These are phyloP conservation scores for Sphaerosporella brunnea DNA, from an alignment of 495 filamentous ascomycete species.

Conservation along the genomic window DNA sequence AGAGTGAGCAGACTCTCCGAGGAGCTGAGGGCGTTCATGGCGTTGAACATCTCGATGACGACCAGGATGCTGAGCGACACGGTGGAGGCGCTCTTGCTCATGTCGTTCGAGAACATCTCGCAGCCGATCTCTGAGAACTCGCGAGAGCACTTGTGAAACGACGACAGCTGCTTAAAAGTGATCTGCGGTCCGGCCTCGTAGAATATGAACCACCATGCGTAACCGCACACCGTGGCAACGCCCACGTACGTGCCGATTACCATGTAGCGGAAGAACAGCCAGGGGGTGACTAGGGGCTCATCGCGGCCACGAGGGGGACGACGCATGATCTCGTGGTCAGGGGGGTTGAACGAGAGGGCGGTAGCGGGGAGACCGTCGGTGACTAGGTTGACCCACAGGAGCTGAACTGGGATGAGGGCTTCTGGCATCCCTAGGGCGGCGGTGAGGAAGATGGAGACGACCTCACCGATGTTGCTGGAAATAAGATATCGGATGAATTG, in stretches of 20 bases:
- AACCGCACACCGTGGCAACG: conserved; percentile 85
- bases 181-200: conserved; percentile 84
- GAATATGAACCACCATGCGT: conserved; percentile 99
- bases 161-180: conserved; percentile 73
- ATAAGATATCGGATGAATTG: conserved; percentile 99
- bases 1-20: conserved; percentile 88
- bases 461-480: conserved; percentile 97
- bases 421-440: conserved; percentile 96
- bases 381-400: conserved; percentile 97
- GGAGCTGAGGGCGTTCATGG: conserved; percentile 94
- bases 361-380: conserved; percentile 96
- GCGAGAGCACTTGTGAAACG: conserved; percentile 83
- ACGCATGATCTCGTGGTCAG: conserved; percentile 93
- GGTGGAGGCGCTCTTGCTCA: conserved; percentile 85
- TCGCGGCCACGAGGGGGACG: conserved; percentile 78
- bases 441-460: conserved; percentile 97
- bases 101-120: conserved; percentile 78
- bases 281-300: conserved; percentile 77
- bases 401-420: conserved; percentile 89
- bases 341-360: conserved; percentile 90
- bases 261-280: conserved; percentile 96
- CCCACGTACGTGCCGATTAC: conserved; percentile 92
- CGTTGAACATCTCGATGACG: conserved; percentile 99
- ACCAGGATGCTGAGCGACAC: conserved; percentile 81
- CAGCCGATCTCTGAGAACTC: conserved; percentile 86